These are phyloP conservation scores for Hyaloscypha bicolor DNA, from an alignment of 495 filamentous ascomycete genomes.

Conservation along the genomic window DNA sequence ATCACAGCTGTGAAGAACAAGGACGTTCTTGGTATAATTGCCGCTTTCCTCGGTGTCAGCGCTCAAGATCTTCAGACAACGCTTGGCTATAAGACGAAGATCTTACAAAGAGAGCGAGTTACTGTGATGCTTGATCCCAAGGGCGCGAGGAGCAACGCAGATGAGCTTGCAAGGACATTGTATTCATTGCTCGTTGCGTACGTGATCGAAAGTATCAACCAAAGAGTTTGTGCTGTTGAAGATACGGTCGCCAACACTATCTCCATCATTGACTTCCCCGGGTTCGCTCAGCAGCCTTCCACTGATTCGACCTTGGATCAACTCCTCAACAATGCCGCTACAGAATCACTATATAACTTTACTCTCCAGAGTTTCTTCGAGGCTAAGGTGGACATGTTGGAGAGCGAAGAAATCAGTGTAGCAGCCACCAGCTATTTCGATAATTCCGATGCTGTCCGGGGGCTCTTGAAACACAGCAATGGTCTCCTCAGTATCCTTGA, in stretches of 20 bases:
- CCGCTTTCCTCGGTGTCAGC: slow-evolving; percentile 87
- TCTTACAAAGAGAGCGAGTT: slow-evolving; percentile 89
- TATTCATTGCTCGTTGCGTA: slow-evolving; percentile 96
- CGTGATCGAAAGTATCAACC: slow-evolving; percentile 89
- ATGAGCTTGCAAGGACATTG: slow-evolving; percentile 88
- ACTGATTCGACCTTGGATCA: slow-evolving; percentile 90
- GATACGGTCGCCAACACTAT: slow-evolving; percentile 90
- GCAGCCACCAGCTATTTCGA: slow-evolving; percentile 95
- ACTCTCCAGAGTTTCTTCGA: slow-evolving; percentile 96
- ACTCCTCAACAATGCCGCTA: slow-evolving; percentile 90
- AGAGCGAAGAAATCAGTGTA: slow-evolving; percentile 88
- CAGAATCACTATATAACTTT: slow-evolving; percentile 88
- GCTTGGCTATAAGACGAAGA: slow-evolving; percentile 93
- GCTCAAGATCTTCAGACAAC: slow-evolving; percentile 80
- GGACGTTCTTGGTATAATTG: slow-evolving; percentile 81
- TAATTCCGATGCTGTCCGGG: slow-evolving; percentile 91
- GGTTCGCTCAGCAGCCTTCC: slow-evolving; percentile 80
- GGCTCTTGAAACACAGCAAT: slow-evolving; percentile 87
- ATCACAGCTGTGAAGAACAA: slow-evolving; percentile 90
- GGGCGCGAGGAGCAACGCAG: slow-evolving; percentile 87
- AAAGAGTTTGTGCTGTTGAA: slow-evolving; percentile 83
- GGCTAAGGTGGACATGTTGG: slow-evolving; percentile 83
- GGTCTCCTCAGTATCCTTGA: slow-evolving; percentile 92
- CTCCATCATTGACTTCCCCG: slow-evolving; percentile 94
- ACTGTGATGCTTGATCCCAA: slow-evolving; percentile 95